Base-by-base conservation (phyloP, 345 rosid species). In the Sonneratia alba region DNA sequence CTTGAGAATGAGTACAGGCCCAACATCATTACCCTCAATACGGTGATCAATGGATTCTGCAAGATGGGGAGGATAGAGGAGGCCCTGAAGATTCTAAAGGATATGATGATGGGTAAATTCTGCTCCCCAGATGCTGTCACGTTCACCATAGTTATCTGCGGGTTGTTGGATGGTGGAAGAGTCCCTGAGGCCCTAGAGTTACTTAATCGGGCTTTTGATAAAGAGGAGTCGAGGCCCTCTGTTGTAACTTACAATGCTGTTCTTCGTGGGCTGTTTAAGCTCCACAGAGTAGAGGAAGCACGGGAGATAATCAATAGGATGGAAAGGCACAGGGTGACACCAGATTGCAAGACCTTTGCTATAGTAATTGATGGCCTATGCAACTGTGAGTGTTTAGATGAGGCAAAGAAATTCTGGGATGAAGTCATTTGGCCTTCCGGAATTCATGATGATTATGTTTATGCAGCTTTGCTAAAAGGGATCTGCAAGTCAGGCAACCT, bases 381-480 rank as follows among this genome's bases (percentile, higher is more conserved):
- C 7, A 70, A 61, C 45, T 81, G 77, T 65, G 81, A 77, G 71
- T 81, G 65, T 67, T 72, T 89, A 70, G 91, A 89, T 3, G 76
- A 79, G 72, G 93, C 92, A 13, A 89, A 89, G 82, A 87, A 75
- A 74, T 86, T 93, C 40, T 91, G 96, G 97, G 89, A 89, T 61
- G 90, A 83, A 73, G 84, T 88, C 71, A 77, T 89, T 72, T 91
- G 97, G 96, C 93, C 96, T 10, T 93, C 96, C 34, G 84, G 83
- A 68, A 70, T 78, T 70, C 93, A 93, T 70, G 97, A 93, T 80
- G 70, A 79, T 53, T 87, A 72, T 64, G 96, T 91, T 71, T 93
- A 93, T 76, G 85, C 98, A 27, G 89, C 91, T 16, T 75, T 93
- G 71, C 85, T 91, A 32, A 91, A 89, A 81, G 97, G 97, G 67